Percentiles rank a stretch among this genome's conserved stretches.
These are phyloP conservation scores for Schwanniomyces etchellsii DNA, from an alignment of 1,139 yeast species.

Conservation along the genomic window DNA sequence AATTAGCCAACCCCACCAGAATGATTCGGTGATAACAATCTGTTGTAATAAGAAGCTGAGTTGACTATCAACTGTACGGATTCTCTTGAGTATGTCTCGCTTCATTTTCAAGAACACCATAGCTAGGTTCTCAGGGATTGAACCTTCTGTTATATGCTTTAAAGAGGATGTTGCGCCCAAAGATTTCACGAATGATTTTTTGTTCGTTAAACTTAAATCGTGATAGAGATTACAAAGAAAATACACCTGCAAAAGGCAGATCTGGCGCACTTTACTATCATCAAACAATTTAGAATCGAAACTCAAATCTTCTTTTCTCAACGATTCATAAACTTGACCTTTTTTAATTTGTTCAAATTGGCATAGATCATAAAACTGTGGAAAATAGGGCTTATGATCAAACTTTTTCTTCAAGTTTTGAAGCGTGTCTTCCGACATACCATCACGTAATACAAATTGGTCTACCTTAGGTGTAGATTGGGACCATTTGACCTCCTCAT, in stretches of 20 bases:
- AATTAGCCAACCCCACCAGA: conserved; percentile 42
- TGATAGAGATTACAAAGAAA: conserved; percentile 24
- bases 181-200: conserved; percentile 18
- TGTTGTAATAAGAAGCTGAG: conserved; percentile 24
- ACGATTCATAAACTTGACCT: conserved; percentile 12
- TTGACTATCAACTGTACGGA: conserved; percentile 19
- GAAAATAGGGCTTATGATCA: conserved; percentile 20
- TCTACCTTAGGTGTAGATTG: conserved; percentile 14
- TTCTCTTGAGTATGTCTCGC: conserved; percentile 17
- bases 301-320: conserved; percentile 21
- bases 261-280: conserved; percentile 22
- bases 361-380: conserved; percentile 33
- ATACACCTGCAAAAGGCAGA: conserved; percentile 27
- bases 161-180: conserved; percentile 22
- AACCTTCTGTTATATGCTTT: conserved; percentile 35
- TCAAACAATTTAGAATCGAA: conserved; percentile 22
- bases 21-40: conserved; percentile 22
- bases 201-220: conserved; percentile 21
- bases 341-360: conserved; percentile 18
- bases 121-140: conserved; percentile 20
- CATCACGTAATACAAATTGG: conserved; percentile 11
- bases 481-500: conserved; percentile 22
- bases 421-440: conserved; percentile 13
- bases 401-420: conserved; percentile 18
- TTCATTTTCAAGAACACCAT: conserved; percentile 20